Evolutionary conservation across 164 flowering plant genomes (phyloP).

Genomic region (Stephania yunnanensis): DNA sequence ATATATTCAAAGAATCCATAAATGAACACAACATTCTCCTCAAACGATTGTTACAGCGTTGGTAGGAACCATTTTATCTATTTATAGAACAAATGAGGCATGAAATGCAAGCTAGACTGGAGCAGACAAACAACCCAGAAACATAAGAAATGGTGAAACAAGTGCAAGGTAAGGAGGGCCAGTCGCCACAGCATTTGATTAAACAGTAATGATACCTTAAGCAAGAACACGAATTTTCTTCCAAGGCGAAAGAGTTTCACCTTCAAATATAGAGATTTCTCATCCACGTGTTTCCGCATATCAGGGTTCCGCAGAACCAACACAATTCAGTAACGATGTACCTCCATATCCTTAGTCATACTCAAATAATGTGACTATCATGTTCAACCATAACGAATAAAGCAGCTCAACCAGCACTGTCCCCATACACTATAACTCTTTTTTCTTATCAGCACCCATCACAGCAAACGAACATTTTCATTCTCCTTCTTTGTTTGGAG

Average conservation of each 20-base stretch:
- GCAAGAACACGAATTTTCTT: neutral
- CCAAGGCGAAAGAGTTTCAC: neutral
- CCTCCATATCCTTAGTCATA: neutral
- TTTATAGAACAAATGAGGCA: neutral
- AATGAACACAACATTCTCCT: neutral
- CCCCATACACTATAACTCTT: conserved; percentile 17
- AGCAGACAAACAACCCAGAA: neutral
- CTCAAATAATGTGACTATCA: neutral
- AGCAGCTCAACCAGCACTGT: conserved; percentile 15
- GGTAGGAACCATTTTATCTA: neutral
- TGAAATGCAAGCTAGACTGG: too few relatives aligned
- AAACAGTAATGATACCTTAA: conserved; percentile 3
- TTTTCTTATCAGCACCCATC: neutral
- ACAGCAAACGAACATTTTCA: neutral
- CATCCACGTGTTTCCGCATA: neutral
- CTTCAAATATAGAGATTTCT: neutral
- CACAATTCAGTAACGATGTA: neutral
- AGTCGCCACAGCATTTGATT: neutral
- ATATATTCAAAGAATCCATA: neutral
- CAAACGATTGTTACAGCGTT: neutral
- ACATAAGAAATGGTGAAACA: neutral
- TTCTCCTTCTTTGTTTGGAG: neutral
- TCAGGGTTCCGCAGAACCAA: neutral
- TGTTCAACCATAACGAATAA: neutral
- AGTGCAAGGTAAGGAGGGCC: neutral